Conservation (phyloP, 345 rosid species). For the Lagerstroemia speciosa region DNA sequence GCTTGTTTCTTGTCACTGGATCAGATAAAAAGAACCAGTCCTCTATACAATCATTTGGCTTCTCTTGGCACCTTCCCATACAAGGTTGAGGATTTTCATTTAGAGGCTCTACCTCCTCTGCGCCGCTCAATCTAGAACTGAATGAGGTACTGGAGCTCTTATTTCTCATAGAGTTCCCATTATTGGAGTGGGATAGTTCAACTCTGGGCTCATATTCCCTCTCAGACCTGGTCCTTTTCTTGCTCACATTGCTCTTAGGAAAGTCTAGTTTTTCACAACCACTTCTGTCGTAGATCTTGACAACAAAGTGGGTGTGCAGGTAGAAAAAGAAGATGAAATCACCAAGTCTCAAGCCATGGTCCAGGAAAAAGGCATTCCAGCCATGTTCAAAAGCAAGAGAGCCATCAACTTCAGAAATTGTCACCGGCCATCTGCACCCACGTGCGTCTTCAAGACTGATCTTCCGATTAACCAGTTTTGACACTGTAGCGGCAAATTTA, state of each 20-base stretch:
- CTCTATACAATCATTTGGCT: conserved; percentile 10
- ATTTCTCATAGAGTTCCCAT: background rate
- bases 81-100: background rate
- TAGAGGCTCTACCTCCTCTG: background rate
- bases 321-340: conserved; percentile 27
- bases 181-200: no score
- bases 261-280: conserved; percentile 23
- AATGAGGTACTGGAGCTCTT: conserved; percentile 3
- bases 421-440: conserved; percentile 23
- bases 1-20: conserved; percentile 12
- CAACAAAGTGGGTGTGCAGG: conserved; percentile 24
- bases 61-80: background rate
- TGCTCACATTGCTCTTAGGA: conserved; percentile 10
- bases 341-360: conserved; percentile 28
- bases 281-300: conserved; percentile 24
- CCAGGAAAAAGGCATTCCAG: conserved; percentile 26
- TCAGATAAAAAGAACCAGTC: conserved; percentile 15
- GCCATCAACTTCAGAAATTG: conserved; percentile 13
- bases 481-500: conserved; percentile 16
- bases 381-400: conserved; percentile 24
- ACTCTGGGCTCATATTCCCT: background rate
- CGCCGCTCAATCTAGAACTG: background rate
- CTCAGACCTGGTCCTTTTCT: conserved; percentile 9
- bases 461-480: conserved; percentile 16
- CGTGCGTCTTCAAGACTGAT: conserved; percentile 24